Conservation (phyloP, 73 alveolate species). For the Symbiodinium pilosum region DNA sequence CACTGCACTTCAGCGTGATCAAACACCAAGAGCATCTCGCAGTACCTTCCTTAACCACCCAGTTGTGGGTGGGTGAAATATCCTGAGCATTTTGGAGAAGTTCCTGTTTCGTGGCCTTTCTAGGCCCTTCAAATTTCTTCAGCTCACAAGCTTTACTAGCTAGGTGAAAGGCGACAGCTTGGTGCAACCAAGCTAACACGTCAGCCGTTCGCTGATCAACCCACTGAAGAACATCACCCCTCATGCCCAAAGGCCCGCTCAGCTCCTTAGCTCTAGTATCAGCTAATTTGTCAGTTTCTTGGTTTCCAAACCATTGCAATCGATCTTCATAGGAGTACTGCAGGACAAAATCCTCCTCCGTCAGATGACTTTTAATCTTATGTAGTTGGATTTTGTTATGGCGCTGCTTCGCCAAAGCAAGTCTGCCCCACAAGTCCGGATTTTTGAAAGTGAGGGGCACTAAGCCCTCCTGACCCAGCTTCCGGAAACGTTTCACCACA, state of each 20-base stretch:
- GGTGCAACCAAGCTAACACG: neutral
- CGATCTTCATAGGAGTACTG: neutral
- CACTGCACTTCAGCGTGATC: neutral
- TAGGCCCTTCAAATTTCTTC: neutral
- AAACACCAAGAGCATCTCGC: neutral
- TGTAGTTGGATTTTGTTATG: neutral
- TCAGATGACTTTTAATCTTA: neutral
- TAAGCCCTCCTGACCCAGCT: neutral
- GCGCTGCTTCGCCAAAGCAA: neutral
- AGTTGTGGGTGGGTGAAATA: neutral
- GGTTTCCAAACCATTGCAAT: neutral
- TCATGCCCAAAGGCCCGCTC: too few relatives aligned
- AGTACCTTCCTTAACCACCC: neutral
- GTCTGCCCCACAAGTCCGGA: neutral
- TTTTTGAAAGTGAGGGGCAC: neutral
- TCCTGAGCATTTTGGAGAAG: neutral
- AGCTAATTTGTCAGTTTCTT: neutral
- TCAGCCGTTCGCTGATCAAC: neutral
- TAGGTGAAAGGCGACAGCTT: neutral
- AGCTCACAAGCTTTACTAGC: neutral
- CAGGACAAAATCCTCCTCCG: too few relatives aligned
- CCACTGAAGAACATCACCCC: neutral
- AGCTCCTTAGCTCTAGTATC: neutral
- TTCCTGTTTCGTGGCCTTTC: neutral
- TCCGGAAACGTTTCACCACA: neutral